Base-by-base conservation (phyloP, 441 rosid species). In the Sinapis alba region DNA sequence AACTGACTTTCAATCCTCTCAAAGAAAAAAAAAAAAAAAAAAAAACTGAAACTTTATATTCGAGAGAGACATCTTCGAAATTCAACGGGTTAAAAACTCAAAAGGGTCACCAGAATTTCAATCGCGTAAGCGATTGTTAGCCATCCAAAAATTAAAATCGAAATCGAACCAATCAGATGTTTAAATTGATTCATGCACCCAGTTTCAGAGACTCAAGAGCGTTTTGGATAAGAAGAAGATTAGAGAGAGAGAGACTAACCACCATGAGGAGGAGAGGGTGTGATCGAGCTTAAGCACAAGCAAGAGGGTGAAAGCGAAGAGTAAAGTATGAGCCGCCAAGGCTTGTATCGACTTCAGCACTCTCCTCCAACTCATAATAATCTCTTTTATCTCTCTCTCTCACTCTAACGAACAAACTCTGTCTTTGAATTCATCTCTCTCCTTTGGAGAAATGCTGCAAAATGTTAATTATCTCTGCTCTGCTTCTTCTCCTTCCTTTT, bases 331-430 rank as follows among this genome's bases (percentile, higher is more conserved):
- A 47, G 54, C 54, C 20, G 20, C 54, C 54, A 47, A 47, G 54
- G 54, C 54, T 47, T 47, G 54, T 47, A 47, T 47, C 54, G 20
- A 47, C 54, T 47, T 47, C 9, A 47, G 9, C 54, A 47, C 54
- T 47, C 54, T 47, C 54, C 54, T 47, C 19, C 54, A 47, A 47
- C 54, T 47, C 54, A 47, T 89, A 43, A 11, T 12, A 12, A n/a
- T 45, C 18, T 9, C 11, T 10, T 47, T 47, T 13, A 12, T 24
- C 63, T 65, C 38, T 32, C 38, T 32, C 38, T 36, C 19, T 47
- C 38, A 10, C 19, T 47, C 59, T 58, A 45, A 45, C 19, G 20
- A 47, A 16, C 9, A 47, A 47, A 3, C 23, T 28, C 26, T 50
- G 23, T 6, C 34, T 65, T 58, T 28, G 71, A 45, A 28, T 32